These are phyloP conservation scores for Acacia acuminata DNA, from an alignment of 306 rosid genomes.

Conservation along the genomic window DNA sequence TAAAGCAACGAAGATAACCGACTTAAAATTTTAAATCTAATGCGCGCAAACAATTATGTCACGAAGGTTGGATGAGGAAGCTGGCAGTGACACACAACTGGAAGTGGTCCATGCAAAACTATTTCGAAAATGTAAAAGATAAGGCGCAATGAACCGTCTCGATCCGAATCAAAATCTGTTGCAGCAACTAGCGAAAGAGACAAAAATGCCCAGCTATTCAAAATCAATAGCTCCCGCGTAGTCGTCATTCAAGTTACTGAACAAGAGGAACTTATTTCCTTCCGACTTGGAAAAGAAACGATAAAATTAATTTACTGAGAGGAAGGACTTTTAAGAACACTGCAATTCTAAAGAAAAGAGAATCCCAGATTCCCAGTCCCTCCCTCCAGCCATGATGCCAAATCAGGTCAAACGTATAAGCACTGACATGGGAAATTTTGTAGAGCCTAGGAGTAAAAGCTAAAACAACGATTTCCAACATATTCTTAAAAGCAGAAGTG, in stretches of 20 bases:
- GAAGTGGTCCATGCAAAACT: slow-evolving; percentile 67
- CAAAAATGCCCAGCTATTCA: slow-evolving; percentile 54
- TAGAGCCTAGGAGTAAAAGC: not conserved
- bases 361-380: not conserved
- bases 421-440: not conserved
- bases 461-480: not conserved
- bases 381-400: not conserved
- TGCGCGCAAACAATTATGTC: slow-evolving; percentile 33
- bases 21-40: slow-evolving; percentile 15
- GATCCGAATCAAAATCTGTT: slow-evolving; percentile 23
- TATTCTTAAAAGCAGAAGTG: not conserved
- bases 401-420: not conserved
- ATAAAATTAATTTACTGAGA: slow-evolving; percentile 10
- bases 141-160: slow-evolving; percentile 52
- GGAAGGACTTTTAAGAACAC: slow-evolving; percentile 6
- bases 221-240: slow-evolving; percentile 30
- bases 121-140: slow-evolving; percentile 45
- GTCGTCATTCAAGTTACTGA: slow-evolving; percentile 34
- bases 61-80: slow-evolving; percentile 33
- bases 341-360: not conserved
- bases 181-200: slow-evolving; percentile 42
- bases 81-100: slow-evolving; percentile 34
- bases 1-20: not conserved
- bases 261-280: slow-evolving; percentile 29
- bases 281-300: not conserved